phyloP scores from a whole-genome alignment of 768 basidiomycete species.

The Mycena olivaceomarginata region DNA sequence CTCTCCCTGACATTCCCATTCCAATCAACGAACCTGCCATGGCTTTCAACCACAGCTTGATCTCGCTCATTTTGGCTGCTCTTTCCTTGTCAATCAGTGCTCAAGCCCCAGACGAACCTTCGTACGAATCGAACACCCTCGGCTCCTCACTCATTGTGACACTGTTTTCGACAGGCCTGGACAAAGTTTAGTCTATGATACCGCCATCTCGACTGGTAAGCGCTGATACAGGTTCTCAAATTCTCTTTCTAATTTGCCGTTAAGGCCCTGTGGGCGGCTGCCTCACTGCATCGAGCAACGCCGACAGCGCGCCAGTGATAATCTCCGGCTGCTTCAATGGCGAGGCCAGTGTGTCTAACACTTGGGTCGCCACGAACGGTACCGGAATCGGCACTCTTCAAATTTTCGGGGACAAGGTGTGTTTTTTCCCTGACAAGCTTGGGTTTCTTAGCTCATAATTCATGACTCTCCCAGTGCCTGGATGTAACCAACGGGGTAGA shows the following conservation, averaged over 20 bases:
- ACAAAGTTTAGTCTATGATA: conserved; percentile 28
- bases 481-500: too few species aligned
- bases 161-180: conserved; percentile 30
- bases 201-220: conserved; percentile 31
- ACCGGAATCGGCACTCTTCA: too few species aligned
- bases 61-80: too few species aligned
- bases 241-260: conserved; percentile 24
- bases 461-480: too few species aligned
- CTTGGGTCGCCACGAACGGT: too few species aligned
- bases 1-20: conserved; percentile 27
- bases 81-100: conserved; percentile 29
- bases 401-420: too few species aligned
- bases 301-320: conserved; percentile 12
- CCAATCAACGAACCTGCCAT: conserved; percentile 26
- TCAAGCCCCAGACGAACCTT: conserved; percentile 28
- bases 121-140: conserved; percentile 29
- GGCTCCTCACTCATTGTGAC: conserved; percentile 23
- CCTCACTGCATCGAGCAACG: not conserved
- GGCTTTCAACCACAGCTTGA: conserved; percentile 27
- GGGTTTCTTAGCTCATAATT: too few species aligned
- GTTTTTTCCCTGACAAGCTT: too few species aligned
- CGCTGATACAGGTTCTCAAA: conserved; percentile 20
- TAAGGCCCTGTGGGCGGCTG: not conserved
- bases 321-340: conserved; percentile 9
- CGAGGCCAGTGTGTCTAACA: conserved; percentile 13